Evolutionary conservation across 192 early-diverging fungal species (phyloP).

Genomic region (Paraglomus occultum): DNA sequence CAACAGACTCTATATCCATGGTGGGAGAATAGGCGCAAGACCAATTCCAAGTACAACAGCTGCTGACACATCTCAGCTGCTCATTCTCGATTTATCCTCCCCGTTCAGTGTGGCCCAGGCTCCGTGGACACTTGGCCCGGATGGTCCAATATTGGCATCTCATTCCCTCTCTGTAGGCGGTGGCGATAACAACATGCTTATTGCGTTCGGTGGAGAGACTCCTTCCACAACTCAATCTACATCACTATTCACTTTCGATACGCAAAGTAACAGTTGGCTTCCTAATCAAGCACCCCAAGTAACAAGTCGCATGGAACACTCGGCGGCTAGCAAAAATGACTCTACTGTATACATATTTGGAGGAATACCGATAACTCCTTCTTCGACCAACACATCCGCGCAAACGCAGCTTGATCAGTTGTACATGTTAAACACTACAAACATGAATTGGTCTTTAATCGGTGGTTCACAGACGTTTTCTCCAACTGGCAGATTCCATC

Average conservation of each 20-base stretch:
- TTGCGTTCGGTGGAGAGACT: conserved; percentile 31
- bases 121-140: not conserved
- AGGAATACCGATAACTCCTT: conserved; percentile 25
- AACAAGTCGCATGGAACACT: conserved; percentile 25
- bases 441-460: conserved; percentile 18
- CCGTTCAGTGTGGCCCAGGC: not conserved
- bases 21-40: not conserved
- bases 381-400: not conserved
- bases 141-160: conserved; percentile 27
- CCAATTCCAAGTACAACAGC: not conserved
- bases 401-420: conserved; percentile 10
- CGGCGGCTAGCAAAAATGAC: conserved; percentile 18
- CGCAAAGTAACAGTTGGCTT: not conserved
- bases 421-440: conserved; percentile 26
- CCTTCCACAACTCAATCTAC: not conserved
- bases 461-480: not conserved
- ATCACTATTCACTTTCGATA: not conserved
- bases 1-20: conserved; percentile 17
- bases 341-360: conserved; percentile 30
- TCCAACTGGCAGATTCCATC: conserved; percentile 30
- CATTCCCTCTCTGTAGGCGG: conserved; percentile 30
- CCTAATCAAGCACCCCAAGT: not conserved
- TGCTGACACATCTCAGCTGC: not conserved
- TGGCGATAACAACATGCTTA: conserved; percentile 6
- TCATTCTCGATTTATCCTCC: not conserved